phyloP scores from a whole-genome alignment of 495 filamentous ascomycete genomes.

The Tuber borchii region DNA sequence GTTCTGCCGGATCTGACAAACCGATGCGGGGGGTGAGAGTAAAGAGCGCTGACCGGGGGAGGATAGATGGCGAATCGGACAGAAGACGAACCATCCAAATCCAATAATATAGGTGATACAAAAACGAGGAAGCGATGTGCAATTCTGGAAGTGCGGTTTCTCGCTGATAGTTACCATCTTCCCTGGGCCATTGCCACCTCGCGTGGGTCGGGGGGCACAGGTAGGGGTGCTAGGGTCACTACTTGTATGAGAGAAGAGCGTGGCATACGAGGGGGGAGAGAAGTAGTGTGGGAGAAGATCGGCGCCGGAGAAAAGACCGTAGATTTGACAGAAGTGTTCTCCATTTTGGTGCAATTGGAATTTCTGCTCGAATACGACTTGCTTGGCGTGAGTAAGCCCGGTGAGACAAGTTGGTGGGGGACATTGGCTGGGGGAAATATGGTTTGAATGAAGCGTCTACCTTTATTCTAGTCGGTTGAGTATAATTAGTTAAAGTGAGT shows the following conservation, averaged over 20 bases:
- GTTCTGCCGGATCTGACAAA: background rate
- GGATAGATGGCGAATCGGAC: background rate
- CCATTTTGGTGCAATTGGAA: background rate
- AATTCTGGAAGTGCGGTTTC: background rate
- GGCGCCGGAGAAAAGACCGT: background rate
- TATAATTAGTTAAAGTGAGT: background rate
- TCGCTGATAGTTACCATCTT: background rate
- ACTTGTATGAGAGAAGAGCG: background rate
- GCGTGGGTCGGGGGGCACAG: background rate
- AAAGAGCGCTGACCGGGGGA: background rate
- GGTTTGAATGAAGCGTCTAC: background rate
- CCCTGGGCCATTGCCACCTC: background rate
- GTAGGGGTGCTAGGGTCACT: background rate
- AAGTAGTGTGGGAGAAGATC: background rate
- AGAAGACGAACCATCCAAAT: background rate
- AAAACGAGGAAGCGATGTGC: background rate
- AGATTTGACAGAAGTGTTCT: background rate
- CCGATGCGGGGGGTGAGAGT: background rate
- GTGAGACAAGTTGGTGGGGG: background rate
- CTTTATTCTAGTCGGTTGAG: background rate
- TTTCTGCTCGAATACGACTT: too few species aligned
- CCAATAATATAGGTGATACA: background rate
- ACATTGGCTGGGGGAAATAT: background rate
- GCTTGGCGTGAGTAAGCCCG: background rate
- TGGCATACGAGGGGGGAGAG: background rate